Evolutionary conservation across 257 asterid species (phyloP), one percentile per base, ranked within the genome.

Genomic region (Euphrasia confusa): DNA sequence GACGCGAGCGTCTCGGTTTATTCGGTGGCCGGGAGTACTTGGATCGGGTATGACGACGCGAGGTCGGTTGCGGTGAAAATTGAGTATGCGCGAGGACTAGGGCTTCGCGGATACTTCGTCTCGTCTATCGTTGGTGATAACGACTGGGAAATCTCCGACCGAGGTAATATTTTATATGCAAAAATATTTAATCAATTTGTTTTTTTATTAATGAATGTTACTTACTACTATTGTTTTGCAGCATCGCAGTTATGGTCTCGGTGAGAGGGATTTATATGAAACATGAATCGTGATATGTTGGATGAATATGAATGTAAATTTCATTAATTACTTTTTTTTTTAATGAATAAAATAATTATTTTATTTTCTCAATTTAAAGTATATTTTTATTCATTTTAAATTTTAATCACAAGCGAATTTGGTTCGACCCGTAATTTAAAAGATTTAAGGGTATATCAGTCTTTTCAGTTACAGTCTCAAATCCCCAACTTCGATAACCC

Each of bases 11-110:
- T 76, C 21, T 88, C 96, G 13, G 74, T 74, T 4, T 90, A 88
- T 40, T 84, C 98, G 0, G 85, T 88, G 13, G 80, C 88, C 0
- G 91, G 87, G 3, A 68, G 18, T 70, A 10, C 58, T 9, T 90
- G 97, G 97, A 71, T 90, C 7, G 97, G 97, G 40, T 90, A 87
- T 45, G 97, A 90, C 68, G 90, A 87, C 60, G 13, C 50, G 0
- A 65, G 40, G 39, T 69, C 95, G 0, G 78, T 80, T 0, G 44
- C 72, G 0, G 79, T 10, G 1, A 87, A 86, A 68, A 65, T 81
- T 24, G 60, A 26, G 0, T 90, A 77, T 35, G 97, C 97, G 56
- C 73, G 39, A 52, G 30, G 27, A 11, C 80, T 77, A 7, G 75
- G 78, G 1, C 66, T 90, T 39, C 81, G 95, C 0, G 96, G 97